phyloP scores from a whole-genome alignment of 108 stramenopile genomes.

The Conticribra weissflogii region DNA sequence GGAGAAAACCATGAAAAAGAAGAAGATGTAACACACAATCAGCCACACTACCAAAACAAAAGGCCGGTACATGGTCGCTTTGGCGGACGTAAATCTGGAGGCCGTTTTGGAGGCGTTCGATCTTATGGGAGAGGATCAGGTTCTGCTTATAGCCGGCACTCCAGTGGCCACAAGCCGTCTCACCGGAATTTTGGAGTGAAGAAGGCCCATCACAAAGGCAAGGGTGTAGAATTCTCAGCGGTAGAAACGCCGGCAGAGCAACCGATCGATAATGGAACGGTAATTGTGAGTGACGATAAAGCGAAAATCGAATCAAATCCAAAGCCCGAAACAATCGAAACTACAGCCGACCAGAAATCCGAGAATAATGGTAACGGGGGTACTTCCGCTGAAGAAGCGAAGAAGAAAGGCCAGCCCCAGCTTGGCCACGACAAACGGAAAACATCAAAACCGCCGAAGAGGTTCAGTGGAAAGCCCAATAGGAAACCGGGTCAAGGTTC shows the following conservation, averaged over 20 bases:
- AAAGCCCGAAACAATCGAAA: background rate
- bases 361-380: background rate
- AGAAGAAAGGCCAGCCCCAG: background rate
- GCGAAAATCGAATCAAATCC: too few species aligned
- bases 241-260: background rate
- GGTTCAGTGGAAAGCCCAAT: background rate
- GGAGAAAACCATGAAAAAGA: background rate
- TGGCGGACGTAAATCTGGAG: slow-evolving; percentile 5
- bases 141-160: background rate
- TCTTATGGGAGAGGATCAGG: background rate
- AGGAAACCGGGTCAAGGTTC: background rate
- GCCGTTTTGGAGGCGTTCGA: slow-evolving; percentile 1
- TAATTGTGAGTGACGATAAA: too few species aligned
- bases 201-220: background rate
- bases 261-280: background rate
- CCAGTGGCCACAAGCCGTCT: background rate
- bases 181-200: background rate
- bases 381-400: background rate
- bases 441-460: background rate
- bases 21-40: background rate
- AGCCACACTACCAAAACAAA: slow-evolving; percentile 4
- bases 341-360: background rate
- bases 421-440: background rate
- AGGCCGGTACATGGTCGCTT: slow-evolving; percentile 11
- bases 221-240: background rate